Evolutionary conservation across 495 filamentous ascomycete species (phyloP).

Genomic region (Lasiosphaeriaceae sp.): DNA sequence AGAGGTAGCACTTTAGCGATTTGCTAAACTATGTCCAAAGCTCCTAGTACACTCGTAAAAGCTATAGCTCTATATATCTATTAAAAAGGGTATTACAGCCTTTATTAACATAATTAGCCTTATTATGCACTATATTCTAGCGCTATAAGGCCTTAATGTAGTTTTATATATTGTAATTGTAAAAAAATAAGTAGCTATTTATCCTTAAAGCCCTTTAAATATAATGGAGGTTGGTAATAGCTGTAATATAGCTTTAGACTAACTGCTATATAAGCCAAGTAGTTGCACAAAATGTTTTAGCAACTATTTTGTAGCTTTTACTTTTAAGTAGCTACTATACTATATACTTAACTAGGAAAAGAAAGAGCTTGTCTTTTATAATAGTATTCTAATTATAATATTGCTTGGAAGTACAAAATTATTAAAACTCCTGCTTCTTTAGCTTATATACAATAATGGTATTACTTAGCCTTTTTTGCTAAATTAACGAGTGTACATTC

Average conservation of each 20-base stretch:
- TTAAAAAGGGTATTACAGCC: slow-evolving; percentile 1
- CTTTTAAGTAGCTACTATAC: not conserved
- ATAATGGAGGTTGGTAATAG: not conserved
- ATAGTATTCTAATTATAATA: not conserved
- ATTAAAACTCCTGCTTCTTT: not conserved
- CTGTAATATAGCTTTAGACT: not conserved
- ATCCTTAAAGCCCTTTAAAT: not conserved
- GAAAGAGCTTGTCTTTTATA: too few species aligned
- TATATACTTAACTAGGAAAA: not conserved
- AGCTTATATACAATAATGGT: not conserved
- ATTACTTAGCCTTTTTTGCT: not conserved
- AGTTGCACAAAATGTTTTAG: not conserved
- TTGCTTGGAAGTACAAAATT: not conserved
- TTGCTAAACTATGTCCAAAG: not conserved
- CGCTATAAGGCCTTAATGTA: not conserved
- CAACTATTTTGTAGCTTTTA: not conserved
- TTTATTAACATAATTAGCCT: slow-evolving; percentile 3
- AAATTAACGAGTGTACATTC: not conserved
- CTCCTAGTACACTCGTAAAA: not conserved
- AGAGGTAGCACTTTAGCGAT: not conserved
- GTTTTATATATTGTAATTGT: not conserved
- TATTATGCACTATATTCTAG: not conserved
- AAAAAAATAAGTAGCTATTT: not conserved
- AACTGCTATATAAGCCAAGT: not conserved
- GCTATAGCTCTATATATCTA: not conserved